phyloP scores from a whole-genome alignment of 192 early-diverging fungal genomes.

The Backusella macrospora region DNA sequence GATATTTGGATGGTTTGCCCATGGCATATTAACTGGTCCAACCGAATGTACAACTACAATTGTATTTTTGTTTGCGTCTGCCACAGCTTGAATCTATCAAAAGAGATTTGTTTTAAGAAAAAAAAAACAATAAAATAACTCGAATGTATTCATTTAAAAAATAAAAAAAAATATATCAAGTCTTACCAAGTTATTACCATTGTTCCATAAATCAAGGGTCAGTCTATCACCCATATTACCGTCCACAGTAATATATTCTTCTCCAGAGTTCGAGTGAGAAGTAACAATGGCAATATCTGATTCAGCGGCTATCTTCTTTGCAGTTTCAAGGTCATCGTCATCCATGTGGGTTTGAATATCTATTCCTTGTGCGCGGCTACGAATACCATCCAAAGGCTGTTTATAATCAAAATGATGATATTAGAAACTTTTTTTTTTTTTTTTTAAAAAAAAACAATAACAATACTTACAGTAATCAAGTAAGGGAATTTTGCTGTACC shows the following conservation, averaged over 20 bases:
- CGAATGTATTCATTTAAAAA: not conserved
- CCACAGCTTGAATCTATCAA: conserved; percentile 48
- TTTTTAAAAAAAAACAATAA: not conserved
- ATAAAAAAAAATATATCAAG: not conserved
- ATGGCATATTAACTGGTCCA: conserved; percentile 63
- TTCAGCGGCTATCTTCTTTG: conserved; percentile 30
- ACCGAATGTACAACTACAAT: conserved; percentile 62
- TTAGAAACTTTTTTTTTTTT: not conserved
- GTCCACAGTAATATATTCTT: conserved; percentile 45
- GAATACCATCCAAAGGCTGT: conserved; percentile 36
- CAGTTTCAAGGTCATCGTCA: conserved; percentile 20
- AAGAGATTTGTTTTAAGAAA: not conserved
- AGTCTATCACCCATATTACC: conserved; percentile 62
- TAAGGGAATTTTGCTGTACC: conserved; percentile 36
- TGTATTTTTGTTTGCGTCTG: conserved; percentile 51
- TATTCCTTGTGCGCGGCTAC: conserved; percentile 18
- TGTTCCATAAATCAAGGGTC: conserved; percentile 57
- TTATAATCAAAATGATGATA: not conserved
- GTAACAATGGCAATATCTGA: conserved; percentile 53
- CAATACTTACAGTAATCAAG: conserved; percentile 33
- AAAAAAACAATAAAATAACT: not conserved
- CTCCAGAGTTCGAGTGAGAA: conserved; percentile 32
- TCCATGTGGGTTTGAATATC: conserved; percentile 13
- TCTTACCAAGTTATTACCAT: conserved; percentile 56
- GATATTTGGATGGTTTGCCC: conserved; percentile 63